phyloP scores from a whole-genome alignment of 139 green algal genomes.

The Micractinium sp. region DNA sequence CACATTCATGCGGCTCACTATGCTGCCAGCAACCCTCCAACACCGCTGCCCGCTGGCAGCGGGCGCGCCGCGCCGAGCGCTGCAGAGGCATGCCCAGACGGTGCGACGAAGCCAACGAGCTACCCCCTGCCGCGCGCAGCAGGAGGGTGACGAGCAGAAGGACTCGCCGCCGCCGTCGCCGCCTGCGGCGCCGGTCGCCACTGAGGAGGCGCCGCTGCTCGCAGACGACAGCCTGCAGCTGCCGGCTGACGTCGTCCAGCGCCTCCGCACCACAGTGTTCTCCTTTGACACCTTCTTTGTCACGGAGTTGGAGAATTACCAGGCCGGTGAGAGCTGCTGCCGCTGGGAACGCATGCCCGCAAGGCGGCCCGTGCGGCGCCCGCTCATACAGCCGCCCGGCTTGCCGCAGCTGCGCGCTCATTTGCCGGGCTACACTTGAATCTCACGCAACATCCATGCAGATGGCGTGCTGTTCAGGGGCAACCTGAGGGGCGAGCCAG shows the following conservation, averaged over 20 bases:
- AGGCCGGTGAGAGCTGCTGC: slow-evolving; percentile 23
- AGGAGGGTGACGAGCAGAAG: not conserved
- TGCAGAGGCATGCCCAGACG: not conserved
- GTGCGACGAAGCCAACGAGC: too few species aligned
- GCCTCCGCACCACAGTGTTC: slow-evolving; percentile 80
- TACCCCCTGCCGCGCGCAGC: not conserved
- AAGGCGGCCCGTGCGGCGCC: not conserved
- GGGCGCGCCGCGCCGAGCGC: not conserved
- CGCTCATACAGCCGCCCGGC: not conserved
- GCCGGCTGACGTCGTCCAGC: slow-evolving; percentile 73
- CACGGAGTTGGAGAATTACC: slow-evolving; percentile 74
- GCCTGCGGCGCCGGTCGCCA: not conserved
- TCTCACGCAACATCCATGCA: not conserved
- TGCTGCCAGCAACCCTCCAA: slow-evolving; percentile 3
- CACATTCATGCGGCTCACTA: not conserved
- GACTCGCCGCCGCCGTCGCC: slow-evolving; percentile 1
- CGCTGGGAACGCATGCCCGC: not conserved
- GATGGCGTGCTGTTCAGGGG: slow-evolving; percentile 88
- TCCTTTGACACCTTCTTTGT: slow-evolving; percentile 92
- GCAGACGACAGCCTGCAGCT: slow-evolving; percentile 47
- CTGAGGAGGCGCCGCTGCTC: not conserved
- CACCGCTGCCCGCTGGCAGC: not conserved
- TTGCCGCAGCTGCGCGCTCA: not conserved
- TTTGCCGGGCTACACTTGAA: not conserved
- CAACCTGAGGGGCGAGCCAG: slow-evolving; percentile 79